These are phyloP conservation scores for Leccinum subgranulosum DNA, from an alignment of 768 basidiomycete species.

Conservation along the genomic window DNA sequence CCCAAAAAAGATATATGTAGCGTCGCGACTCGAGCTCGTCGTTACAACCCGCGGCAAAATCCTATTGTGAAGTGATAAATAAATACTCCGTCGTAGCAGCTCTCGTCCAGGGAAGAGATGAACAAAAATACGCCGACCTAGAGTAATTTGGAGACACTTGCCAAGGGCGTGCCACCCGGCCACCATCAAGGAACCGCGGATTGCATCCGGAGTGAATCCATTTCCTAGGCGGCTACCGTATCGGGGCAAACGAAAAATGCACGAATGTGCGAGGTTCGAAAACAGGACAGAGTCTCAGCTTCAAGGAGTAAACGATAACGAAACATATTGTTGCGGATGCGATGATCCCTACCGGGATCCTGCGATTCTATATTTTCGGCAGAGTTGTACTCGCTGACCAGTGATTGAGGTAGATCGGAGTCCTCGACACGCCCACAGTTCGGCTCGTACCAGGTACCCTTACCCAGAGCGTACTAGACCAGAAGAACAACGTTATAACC, in stretches of 20 bases:
- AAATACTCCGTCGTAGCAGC: not conserved
- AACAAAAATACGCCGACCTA: not conserved
- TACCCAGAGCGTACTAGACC: conserved; percentile 7
- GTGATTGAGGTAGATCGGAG: not conserved
- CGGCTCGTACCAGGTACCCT: not conserved
- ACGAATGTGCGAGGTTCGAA: not conserved
- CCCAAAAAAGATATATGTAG: not conserved
- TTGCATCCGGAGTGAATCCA: not conserved
- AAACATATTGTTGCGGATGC: not conserved
- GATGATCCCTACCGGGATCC: not conserved
- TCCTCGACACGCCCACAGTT: not conserved
- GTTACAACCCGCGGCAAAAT: not conserved
- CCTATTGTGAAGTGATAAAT: not conserved
- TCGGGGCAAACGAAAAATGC: not conserved
- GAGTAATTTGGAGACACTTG: not conserved
- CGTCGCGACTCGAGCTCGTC: not conserved
- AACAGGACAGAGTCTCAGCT: not conserved
- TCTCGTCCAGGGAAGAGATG: not conserved
- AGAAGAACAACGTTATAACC: not conserved
- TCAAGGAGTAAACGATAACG: not conserved
- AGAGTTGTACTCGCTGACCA: not conserved
- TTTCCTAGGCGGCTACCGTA: not conserved
- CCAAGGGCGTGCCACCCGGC: not conserved
- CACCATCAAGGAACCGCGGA: not conserved
- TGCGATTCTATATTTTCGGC: not conserved